Evolutionary conservation across 441 rosid species (phyloP), one percentile per base, ranked within the genome.

Genomic region (Corymbia calophylla): DNA sequence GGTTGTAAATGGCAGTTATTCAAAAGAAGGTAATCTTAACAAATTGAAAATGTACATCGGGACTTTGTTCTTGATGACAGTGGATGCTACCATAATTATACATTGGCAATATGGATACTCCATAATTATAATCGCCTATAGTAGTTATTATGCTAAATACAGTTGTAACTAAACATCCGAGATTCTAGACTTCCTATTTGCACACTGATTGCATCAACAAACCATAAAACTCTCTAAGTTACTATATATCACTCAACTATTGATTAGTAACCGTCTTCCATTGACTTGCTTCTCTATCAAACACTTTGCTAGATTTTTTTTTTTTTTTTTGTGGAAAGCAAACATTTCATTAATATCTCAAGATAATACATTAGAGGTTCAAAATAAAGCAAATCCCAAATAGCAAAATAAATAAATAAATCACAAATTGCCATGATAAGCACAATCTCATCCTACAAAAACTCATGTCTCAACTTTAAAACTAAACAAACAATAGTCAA

Each of bases 1-100:
- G 10, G 4, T 2, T 21, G 14, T 19, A 9, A 2, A 10, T 19
- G 48, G 8, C 2, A 0, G 1, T 27, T 11, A 70, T 9, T 35
- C 0, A 10, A 70, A 70, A 1, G 4, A 35, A 1, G 0, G 5
- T 3, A 1, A 2, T 35, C 19, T 19, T 3, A 8, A 70, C 44
- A 70, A 70, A 35, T 13, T 15, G 12, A 9, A 19, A 12, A 70
- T 35, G 16, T 32, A 68, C 18, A 68, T 68, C 1, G 4, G 4
- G 44, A 68, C 21, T 29, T 29, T 62, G 35, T 29, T 62, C 35
- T 29, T 29, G 3, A 62, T 14, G 9, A 29, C 14, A 29, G 18
- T 29, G 35, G n/a, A 29, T 62, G 70, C 1, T 62, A 62, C 70
- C 6, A 7, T 29, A 29, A 1, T n/a, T 62, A 62, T 32, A 62